Base-by-base conservation (phyloP, 139 green algal species). In the Edaphochlamys debaryana region DNA sequence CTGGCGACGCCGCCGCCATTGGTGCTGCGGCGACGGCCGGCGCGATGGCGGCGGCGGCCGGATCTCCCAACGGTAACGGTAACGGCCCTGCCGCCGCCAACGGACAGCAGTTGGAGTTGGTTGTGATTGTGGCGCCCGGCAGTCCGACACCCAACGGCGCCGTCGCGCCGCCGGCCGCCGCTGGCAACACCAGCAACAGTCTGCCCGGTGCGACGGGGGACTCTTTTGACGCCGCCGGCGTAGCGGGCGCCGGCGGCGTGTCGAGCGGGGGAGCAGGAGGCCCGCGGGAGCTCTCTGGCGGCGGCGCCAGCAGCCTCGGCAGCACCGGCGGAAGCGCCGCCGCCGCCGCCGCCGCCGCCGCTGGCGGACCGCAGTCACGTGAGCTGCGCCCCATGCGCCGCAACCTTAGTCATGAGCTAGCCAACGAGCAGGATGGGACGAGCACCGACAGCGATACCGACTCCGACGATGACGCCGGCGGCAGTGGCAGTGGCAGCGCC, bases 381-480 rank as follows among this genome's bases (percentile, higher is more conserved):
- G 73, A 80, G 56, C 73, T 80, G 27, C 73, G 73, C 4, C 73
- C 73, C 58, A 80, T 69, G 73, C 73, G 73, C 30, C 56, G 73
- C 7, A 69, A 80, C 27, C 52, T 80, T 5, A 80, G 73, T 58
- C 22, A 62, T 27, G 73, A 80, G 36, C 54, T 80, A 38, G 37
- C 52, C 34, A 25, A 32, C 19, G 52, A 79, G 11, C 52, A 38
- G 13, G 52, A 79, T 36, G 72, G 72, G 4, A 80, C 56, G 56
- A 80, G 56, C 73, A 52, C 73, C 9, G 40, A 69, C 2, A 23
- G 9, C 30, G 60, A 67, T 7, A 58, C 25, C 56, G 73, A 80
- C 73, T 70, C 56, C 38, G 40, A 60, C 50, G 50, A 70, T 40
- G 38, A 80, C 54, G 11, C n/a, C 30, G 58, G 11, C 32, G 29